Base-by-base conservation (phyloP, 768 basidiomycete species). In the Termitomyces titanicus region DNA sequence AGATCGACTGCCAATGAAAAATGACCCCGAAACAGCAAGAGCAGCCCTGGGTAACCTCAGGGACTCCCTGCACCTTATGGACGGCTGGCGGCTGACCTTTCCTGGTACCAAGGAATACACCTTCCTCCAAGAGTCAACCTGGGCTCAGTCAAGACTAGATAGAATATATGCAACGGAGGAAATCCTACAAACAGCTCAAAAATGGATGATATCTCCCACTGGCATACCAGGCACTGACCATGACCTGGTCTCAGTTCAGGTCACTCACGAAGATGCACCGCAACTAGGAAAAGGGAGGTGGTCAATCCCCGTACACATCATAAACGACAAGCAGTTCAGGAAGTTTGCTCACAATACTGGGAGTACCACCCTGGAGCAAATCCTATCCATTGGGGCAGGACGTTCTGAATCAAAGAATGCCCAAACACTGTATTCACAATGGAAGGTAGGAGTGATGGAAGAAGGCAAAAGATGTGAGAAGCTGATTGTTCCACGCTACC, bases 51-150 rank as follows among this genome's bases (percentile, higher is more conserved):
- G 55, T 0, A 42, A 61, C 0, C 53, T 75, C 0, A 71, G 68
- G 53, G 12, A 11, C 0, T 22, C 11, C 3, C 51, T 70, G 0
- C 4, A 59, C 0, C 39, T 76, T 0, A 17, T 17, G 0, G 74
- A 75, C 54, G 70, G 73, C 0, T 78, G 74, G 73, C 27, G 72
- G 39, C n/a, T 43, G 0, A 59, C 57, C 7, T 56, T 63, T 63
- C 68, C 68, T 0, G 46, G 50, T 0, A 56, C 31, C 2, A 55
- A 40, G 11, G 54, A 18, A 5, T 76, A 63, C 51, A 70, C 75
- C 3, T 74, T 60, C 62, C 20, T 39, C 65, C 67, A 42, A 40
- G 48, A 31, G 40, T 43, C 22, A 57, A 47, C 40, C 35, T 24
- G 3, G 38, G 56, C 15, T 0, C 62, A 68, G 29, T 73, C 73